These are phyloP conservation scores for Apiosordaria backusii DNA, from an alignment of 495 filamentous ascomycete species.

Conservation along the genomic window DNA sequence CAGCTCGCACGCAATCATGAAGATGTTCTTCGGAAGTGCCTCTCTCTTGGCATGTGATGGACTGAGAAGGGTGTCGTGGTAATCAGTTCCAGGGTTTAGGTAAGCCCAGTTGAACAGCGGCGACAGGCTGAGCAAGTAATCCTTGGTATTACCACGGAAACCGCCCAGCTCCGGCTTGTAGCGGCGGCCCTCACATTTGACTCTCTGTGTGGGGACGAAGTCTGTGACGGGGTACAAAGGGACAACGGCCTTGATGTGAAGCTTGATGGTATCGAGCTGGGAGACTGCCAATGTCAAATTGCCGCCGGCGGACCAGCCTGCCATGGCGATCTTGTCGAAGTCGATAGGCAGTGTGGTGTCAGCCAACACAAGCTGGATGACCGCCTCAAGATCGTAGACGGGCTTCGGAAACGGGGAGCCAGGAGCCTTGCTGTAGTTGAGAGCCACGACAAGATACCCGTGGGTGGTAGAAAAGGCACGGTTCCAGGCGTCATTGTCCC, in stretches of 20 bases:
- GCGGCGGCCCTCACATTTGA: slow-evolving; percentile 26
- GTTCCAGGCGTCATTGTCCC: slow-evolving; percentile 42
- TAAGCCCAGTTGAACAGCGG: slow-evolving; percentile 36
- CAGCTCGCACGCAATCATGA: slow-evolving; percentile 54
- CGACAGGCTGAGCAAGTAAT: slow-evolving; percentile 24
- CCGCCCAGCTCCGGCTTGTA: slow-evolving; percentile 35
- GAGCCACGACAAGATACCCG: slow-evolving; percentile 33
- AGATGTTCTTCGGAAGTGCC: slow-evolving; percentile 32
- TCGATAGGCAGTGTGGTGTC: slow-evolving; percentile 36
- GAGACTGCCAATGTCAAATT: slow-evolving; percentile 33
- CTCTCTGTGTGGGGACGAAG: slow-evolving; percentile 13
- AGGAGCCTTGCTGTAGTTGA: slow-evolving; percentile 41
- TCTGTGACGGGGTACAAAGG: slow-evolving; percentile 37
- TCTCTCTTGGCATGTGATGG: slow-evolving; percentile 29
- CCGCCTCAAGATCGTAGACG: slow-evolving; percentile 32
- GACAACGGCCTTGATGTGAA: slow-evolving; percentile 30
- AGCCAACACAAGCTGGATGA: slow-evolving; percentile 25
- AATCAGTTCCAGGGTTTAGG: slow-evolving; percentile 19
- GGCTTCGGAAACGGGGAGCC: slow-evolving; percentile 31
- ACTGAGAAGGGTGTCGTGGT: slow-evolving; percentile 32
- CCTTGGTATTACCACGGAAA: slow-evolving; percentile 23
- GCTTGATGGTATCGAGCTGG: slow-evolving; percentile 28
- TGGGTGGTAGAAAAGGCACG: slow-evolving; percentile 30
- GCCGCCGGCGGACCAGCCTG: slow-evolving; percentile 38
- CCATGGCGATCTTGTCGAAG: slow-evolving; percentile 30